A percentile compares a stretch with the other conserved stretches of the same genome.
phyloP scores from a whole-genome alignment of 495 filamentous ascomycete genomes.

The Mytilinidion resinicola region DNA sequence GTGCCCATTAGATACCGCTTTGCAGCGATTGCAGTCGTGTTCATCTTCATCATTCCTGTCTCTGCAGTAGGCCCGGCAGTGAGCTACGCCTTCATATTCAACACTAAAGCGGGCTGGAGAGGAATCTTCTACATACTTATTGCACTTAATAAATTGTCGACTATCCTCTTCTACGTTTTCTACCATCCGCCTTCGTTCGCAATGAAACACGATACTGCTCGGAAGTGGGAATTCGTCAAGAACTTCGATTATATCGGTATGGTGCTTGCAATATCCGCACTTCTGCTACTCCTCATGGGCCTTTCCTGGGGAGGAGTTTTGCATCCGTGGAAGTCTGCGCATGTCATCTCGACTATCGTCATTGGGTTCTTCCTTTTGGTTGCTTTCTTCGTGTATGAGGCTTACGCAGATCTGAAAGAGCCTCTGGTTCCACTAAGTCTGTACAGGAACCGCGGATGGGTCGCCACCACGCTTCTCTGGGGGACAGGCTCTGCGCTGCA shows the following conservation, averaged over 20 bases:
- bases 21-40: constrained; percentile 15
- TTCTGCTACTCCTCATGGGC: constrained; percentile 36
- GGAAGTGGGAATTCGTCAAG: constrained; percentile 27
- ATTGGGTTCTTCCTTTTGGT: constrained; percentile 35
- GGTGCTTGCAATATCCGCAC: constrained; percentile 27
- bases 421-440: constrained; percentile 23
- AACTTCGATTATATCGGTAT: constrained; percentile 36
- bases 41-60: constrained; percentile 12
- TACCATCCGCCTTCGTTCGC: constrained; percentile 35
- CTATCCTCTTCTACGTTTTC: constrained; percentile 27
- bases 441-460: constrained; percentile 19
- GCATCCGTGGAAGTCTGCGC: constrained; percentile 40
- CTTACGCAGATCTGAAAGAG: constrained; percentile 19
- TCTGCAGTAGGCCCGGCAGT: constrained; percentile 21
- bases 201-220: constrained; percentile 26
- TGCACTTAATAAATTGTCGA: constrained; percentile 28
- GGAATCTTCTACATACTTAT: constrained; percentile 32
- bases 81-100: constrained; percentile 24
- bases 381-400: constrained; percentile 39
- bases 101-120: constrained; percentile 23
- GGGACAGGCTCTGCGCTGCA: constrained; percentile 21
- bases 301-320: constrained; percentile 40
- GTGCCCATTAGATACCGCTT: constrained; percentile 21
- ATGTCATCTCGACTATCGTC: constrained; percentile 40
- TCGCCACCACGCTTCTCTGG: constrained; percentile 16